These are phyloP conservation scores for Lodderomyces metapsilosis DNA, from an alignment of 1,139 yeast species.

Conservation along the genomic window DNA sequence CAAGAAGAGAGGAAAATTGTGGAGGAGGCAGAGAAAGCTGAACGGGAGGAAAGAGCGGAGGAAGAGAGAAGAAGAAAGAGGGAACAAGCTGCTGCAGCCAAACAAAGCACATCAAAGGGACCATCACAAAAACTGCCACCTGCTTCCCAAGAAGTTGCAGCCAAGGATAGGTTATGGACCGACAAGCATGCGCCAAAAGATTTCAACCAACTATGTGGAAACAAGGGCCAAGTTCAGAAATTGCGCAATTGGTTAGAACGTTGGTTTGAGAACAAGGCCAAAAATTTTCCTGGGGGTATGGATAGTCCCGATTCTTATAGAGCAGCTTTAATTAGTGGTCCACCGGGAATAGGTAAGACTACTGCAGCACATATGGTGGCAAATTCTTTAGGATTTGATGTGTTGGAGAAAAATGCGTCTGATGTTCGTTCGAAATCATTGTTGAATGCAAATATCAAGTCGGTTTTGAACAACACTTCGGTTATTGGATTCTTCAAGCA, in stretches of 20 bases:
- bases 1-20: slow-evolving; percentile 60
- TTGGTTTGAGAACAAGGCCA: slow-evolving; percentile 64
- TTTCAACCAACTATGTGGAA: slow-evolving; percentile 82
- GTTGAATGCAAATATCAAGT: slow-evolving; percentile 64
- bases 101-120: not conserved
- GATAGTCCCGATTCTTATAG: slow-evolving; percentile 67
- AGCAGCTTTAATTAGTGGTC: slow-evolving; percentile 84
- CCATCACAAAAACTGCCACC: slow-evolving; percentile 23
- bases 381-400: slow-evolving; percentile 63
- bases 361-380: slow-evolving; percentile 78
- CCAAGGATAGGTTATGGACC: slow-evolving; percentile 79
- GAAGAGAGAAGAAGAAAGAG: slow-evolving; percentile 10
- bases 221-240: slow-evolving; percentile 69
- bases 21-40: slow-evolving; percentile 39
- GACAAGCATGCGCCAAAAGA: slow-evolving; percentile 85
- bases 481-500: slow-evolving; percentile 72
- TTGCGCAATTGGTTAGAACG: slow-evolving; percentile 71
- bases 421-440: slow-evolving; percentile 87
- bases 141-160: slow-evolving; percentile 33
- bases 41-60: slow-evolving; percentile 18
- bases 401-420: slow-evolving; percentile 76
- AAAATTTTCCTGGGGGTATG: slow-evolving; percentile 55
- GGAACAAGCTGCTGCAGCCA: not conserved
- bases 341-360: slow-evolving; percentile 84
- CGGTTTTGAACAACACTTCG: slow-evolving; percentile 77